These are phyloP conservation scores for Kodamaea plutei DNA, from an alignment of 1,139 yeast species.

Conservation along the genomic window DNA sequence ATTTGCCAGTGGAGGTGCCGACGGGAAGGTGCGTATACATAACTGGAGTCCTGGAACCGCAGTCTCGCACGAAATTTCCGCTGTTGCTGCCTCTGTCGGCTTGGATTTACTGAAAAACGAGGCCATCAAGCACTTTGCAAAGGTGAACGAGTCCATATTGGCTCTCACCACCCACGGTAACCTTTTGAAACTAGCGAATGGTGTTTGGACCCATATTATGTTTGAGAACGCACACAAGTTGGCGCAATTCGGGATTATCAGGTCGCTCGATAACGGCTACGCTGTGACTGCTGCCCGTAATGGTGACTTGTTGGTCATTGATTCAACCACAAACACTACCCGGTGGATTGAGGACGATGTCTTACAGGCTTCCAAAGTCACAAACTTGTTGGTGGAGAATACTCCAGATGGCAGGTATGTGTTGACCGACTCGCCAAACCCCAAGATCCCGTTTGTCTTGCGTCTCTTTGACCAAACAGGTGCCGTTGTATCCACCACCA, in stretches of 20 bases:
- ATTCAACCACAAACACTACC: slow-evolving; percentile 22
- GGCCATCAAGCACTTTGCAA: slow-evolving; percentile 57
- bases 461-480: slow-evolving; percentile 25
- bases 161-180: slow-evolving; percentile 64
- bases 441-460: slow-evolving; percentile 53
- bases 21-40: slow-evolving; percentile 69
- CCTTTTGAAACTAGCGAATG: slow-evolving; percentile 27
- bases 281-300: slow-evolving; percentile 49
- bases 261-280: slow-evolving; percentile 38
- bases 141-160: slow-evolving; percentile 41
- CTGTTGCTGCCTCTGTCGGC: slow-evolving; percentile 21
- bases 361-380: slow-evolving; percentile 39
- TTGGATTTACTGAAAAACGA: slow-evolving; percentile 43
- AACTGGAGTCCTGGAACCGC: slow-evolving; percentile 33
- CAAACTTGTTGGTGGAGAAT: slow-evolving; percentile 44
- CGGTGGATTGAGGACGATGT: slow-evolving; percentile 21
- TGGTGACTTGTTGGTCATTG: slow-evolving; percentile 49
- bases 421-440: slow-evolving; percentile 66
- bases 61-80: slow-evolving; percentile 24
- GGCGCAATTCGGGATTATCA: slow-evolving; percentile 47
- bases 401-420: slow-evolving; percentile 25
- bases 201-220: slow-evolving; percentile 25
- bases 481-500: slow-evolving; percentile 14
- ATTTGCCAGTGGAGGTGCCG: slow-evolving; percentile 84
- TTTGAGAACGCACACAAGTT: slow-evolving; percentile 3